Evolutionary conservation across 225 moss, liverwort and hornwort species (phyloP).

Genomic region (Lunularia cruciata): DNA sequence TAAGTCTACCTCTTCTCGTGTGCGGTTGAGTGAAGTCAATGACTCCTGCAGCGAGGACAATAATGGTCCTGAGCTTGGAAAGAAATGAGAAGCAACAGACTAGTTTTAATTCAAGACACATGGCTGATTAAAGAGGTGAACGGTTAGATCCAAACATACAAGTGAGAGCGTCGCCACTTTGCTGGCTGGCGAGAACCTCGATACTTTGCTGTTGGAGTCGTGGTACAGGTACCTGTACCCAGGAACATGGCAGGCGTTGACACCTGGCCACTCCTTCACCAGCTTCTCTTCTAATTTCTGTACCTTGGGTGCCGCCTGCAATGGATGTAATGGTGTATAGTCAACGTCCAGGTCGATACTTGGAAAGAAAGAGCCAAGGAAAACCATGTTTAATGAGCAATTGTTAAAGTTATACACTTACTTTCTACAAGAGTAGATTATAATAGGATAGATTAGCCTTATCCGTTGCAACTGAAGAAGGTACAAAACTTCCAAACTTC

Average conservation of each 20-base stretch:
- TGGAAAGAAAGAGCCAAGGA: too few species aligned
- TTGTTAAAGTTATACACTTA: too few species aligned
- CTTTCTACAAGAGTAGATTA: too few species aligned
- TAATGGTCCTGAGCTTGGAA: neutral
- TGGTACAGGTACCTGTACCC: constrained; percentile 81
- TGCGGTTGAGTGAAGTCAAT: constrained; percentile 60
- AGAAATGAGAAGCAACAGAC: neutral
- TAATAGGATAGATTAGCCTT: too few species aligned
- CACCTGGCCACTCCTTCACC: constrained; percentile 73
- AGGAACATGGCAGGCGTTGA: constrained; percentile 69
- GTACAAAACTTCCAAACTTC: too few species aligned
- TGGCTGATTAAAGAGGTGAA: neutral
- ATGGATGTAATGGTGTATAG: too few species aligned
- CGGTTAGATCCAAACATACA: constrained; percentile 36
- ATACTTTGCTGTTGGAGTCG: constrained; percentile 53
- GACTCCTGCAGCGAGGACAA: constrained; percentile 54
- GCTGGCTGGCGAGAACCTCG: constrained; percentile 73
- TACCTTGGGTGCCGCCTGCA: constrained; percentile 58
- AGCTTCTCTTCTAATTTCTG: constrained; percentile 66
- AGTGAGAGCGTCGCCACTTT: constrained; percentile 77
- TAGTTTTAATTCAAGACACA: too few species aligned
- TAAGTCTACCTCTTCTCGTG: constrained; percentile 66
- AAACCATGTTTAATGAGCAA: too few species aligned
- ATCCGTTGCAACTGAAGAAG: too few species aligned
- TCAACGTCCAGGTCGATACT: too few species aligned